Evolutionary conservation across 2,329 filamentous ascomycete genomes (phyloP), one percentile per base, ranked within the genome.

Genomic region (Furcasterigmium furcatum): DNA sequence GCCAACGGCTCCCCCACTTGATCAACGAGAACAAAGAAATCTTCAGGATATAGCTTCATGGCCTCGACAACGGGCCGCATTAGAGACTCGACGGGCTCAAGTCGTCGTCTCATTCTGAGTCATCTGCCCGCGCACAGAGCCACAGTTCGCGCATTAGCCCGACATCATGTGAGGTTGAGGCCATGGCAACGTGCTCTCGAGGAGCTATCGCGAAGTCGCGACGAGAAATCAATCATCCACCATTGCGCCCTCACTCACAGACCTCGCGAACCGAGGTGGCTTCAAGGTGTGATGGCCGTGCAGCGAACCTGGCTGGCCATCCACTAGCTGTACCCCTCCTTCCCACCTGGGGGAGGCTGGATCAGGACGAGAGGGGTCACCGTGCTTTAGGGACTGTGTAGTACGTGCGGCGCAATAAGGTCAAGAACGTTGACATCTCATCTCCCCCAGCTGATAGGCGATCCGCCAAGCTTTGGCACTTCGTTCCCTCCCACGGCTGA

Each of bases 141-240:
- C 39, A 18, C 43, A 38, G 45, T 46, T 24, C 32, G 45, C 50
- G 48, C 50, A 52, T 52, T 52, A 42, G 50, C 35, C 10, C 20
- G 32, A 14, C 43, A 48, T 52, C 50, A 50, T 52, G 50, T 52
- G 50, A 52, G 48, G 24, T 19, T 16, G 18, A 25, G 18, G 24
- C 19, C 24, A 12, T 27, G 24, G 24, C 24, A 27, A 27, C n/a
- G n/a, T 27, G 24, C 24, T 27, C n/a, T 27, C 24, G 24, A 27
- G 24, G 24, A 12, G 7, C 24, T 12, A 27, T 27, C 24, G 24
- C 24, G 24, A 27, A 27, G 7, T 27, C 12, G n/a, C n/a, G n/a
- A n/a, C n/a, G n/a, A n/a, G n/a, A n/a, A n/a, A n/a, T n/a, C n/a
- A n/a, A n/a, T n/a, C n/a, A n/a, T n/a, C n/a, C n/a, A n/a, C n/a